Percentiles rank a stretch among this genome's conserved stretches.
Evolutionary conservation across 2,329 filamentous ascomycete genomes (phyloP).

Genomic region (Pyrenochaeta sp.): DNA sequence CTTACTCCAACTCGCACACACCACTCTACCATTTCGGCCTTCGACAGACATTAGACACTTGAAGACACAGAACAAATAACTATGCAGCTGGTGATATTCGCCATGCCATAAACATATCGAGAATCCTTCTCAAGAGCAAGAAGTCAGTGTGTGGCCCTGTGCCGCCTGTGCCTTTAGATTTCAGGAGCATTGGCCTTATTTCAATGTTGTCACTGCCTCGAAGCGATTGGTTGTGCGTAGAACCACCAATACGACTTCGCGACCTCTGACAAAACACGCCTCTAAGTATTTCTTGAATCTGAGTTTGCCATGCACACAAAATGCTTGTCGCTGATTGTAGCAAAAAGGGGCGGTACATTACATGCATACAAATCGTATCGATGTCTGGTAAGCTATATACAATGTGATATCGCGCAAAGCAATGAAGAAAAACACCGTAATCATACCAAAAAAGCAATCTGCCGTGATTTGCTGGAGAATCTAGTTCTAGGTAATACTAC

Average conservation of each 20-base stretch:
- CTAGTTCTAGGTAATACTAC: background rate
- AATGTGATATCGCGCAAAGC: background rate
- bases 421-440: background rate
- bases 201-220: background rate
- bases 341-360: no score
- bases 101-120: background rate
- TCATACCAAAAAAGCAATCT: background rate
- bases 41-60: background rate
- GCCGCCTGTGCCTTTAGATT: background rate
- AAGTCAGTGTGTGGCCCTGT: background rate
- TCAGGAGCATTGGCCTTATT: background rate
- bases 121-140: background rate
- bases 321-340: no score
- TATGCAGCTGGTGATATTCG: background rate
- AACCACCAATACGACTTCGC: background rate
- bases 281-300: no score
- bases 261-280: background rate
- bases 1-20: background rate
- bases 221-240: background rate
- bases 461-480: background rate
- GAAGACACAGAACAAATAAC: background rate
- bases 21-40: background rate
- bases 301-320: no score
- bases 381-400: no score
- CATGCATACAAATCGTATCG: no score